Percentiles rank a stretch among this genome's conserved stretches.
These are phyloP conservation scores for Metschnikowia proteae DNA, from an alignment of 805 yeast species.

Conservation along the genomic window DNA sequence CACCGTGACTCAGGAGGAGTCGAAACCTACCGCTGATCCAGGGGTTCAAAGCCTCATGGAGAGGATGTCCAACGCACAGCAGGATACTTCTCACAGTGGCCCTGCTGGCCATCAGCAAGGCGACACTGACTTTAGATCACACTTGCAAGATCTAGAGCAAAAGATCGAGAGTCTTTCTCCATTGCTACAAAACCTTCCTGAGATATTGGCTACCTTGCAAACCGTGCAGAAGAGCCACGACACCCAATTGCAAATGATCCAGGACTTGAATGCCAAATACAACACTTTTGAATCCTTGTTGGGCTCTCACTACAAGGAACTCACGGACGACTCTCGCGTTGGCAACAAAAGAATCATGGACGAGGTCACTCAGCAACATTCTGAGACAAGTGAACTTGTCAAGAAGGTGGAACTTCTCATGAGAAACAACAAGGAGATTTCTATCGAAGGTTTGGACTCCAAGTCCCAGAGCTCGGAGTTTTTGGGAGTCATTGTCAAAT, in stretches of 20 bases:
- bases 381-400: slow-evolving; percentile 29
- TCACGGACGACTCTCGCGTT: slow-evolving; percentile 28
- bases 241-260: slow-evolving; percentile 18
- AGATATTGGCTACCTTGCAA: not conserved
- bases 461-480: slow-evolving; percentile 20
- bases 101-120: not conserved
- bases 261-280: slow-evolving; percentile 19
- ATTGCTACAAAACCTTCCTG: not conserved
- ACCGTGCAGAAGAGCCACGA: slow-evolving; percentile 13
- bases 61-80: slow-evolving; percentile 18
- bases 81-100: not conserved
- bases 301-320: slow-evolving; percentile 29
- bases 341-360: slow-evolving; percentile 38
- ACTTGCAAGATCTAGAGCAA: not conserved
- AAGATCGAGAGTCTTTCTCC: not conserved
- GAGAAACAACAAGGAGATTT: slow-evolving; percentile 38
- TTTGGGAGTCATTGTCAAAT: slow-evolving; percentile 26
- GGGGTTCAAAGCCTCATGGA: slow-evolving; percentile 25
- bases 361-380: slow-evolving; percentile 41
- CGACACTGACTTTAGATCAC: not conserved
- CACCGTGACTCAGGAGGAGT: slow-evolving; percentile 10
- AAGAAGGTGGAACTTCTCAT: slow-evolving; percentile 40
- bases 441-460: slow-evolving; percentile 17
- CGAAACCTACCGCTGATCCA: not conserved
- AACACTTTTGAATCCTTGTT: slow-evolving; percentile 26